phyloP scores from a whole-genome alignment of 352 stramenopile species.

The Phytophthora megakarya region DNA sequence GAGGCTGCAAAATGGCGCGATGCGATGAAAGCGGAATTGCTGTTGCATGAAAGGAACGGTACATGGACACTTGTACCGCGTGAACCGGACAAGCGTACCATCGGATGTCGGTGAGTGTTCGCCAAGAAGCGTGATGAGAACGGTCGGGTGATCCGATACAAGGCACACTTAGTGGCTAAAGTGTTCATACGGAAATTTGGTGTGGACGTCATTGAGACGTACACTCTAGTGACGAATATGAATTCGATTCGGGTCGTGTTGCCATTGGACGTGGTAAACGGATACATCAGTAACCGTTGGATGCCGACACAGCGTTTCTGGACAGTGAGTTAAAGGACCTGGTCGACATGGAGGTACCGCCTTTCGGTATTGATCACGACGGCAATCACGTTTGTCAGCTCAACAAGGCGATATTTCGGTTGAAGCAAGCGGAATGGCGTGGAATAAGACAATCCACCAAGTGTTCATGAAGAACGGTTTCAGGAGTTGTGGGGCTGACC shows the following conservation, averaged over 20 bases:
- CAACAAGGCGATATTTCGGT: conserved; percentile 26
- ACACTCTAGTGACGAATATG: conserved; percentile 5
- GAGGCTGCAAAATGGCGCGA: not conserved
- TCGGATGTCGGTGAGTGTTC: conserved; percentile 10
- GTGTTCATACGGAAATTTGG: conserved; percentile 10
- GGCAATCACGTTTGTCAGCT: conserved; percentile 13
- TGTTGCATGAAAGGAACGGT: conserved; percentile 1
- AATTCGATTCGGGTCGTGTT: conserved; percentile 17
- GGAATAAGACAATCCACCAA: conserved; percentile 28
- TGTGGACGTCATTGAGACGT: conserved; percentile 4
- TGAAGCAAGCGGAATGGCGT: conserved; percentile 29
- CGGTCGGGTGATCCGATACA: not conserved
- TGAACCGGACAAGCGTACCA: not conserved
- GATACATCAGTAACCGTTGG: conserved; percentile 1
- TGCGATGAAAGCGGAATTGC: conserved; percentile 3
- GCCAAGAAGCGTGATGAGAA: conserved; percentile 5
- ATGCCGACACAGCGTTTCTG: conserved; percentile 12
- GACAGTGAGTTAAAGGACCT: not conserved
- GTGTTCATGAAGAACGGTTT: conserved; percentile 27
- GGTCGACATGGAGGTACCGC: conserved; percentile 7
- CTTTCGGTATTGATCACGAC: not conserved
- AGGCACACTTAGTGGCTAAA: conserved; percentile 1
- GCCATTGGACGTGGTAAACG: not conserved
- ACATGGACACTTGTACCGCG: conserved; percentile 2
- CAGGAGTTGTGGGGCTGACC: conserved; percentile 8